Evolutionary conservation across 2,329 filamentous ascomycete species (phyloP).

Genomic region (Beauveria bassiana): DNA sequence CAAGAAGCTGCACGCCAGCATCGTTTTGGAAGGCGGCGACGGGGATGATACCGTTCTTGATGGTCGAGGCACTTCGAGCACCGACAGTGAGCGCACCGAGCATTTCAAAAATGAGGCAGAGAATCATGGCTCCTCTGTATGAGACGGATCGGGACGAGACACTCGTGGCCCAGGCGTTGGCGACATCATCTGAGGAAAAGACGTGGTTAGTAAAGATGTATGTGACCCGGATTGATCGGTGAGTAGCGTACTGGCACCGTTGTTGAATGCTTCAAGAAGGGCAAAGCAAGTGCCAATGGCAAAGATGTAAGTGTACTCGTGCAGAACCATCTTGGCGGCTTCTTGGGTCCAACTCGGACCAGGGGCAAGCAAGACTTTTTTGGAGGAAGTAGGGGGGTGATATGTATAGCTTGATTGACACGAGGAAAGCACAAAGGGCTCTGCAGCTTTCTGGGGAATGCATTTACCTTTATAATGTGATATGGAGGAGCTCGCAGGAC

Average conservation of each 20-base stretch:
- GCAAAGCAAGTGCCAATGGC: conserved; percentile 70
- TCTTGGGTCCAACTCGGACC: neutral
- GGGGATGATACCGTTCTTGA: conserved; percentile 72
- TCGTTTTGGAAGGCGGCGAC: conserved; percentile 48
- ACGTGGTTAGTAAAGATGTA: neutral
- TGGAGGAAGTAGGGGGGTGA: neutral
- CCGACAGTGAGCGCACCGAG: conserved; percentile 59
- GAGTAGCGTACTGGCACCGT: conserved; percentile 60
- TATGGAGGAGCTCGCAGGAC: neutral
- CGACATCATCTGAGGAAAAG: conserved; percentile 59
- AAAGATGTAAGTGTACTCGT: conserved; percentile 63
- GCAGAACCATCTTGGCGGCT: conserved; percentile 43
- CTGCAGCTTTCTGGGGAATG: neutral
- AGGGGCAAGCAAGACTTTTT: neutral
- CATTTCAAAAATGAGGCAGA: conserved; percentile 61
- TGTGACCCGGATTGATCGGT: neutral
- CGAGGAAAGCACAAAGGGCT: neutral
- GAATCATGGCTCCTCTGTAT: conserved; percentile 60
- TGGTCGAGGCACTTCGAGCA: conserved; percentile 64
- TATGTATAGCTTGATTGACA: neutral
- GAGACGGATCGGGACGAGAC: conserved; percentile 72
- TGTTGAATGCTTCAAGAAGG: conserved; percentile 71
- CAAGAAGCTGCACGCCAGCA: conserved; percentile 60
- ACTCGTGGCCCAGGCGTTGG: conserved; percentile 74
- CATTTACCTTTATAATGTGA: neutral